Percentiles rank a stretch among this genome's conserved stretches.
Evolutionary conservation across 78 protist species (phyloP).

Genomic region (Guillardia theta): DNA sequence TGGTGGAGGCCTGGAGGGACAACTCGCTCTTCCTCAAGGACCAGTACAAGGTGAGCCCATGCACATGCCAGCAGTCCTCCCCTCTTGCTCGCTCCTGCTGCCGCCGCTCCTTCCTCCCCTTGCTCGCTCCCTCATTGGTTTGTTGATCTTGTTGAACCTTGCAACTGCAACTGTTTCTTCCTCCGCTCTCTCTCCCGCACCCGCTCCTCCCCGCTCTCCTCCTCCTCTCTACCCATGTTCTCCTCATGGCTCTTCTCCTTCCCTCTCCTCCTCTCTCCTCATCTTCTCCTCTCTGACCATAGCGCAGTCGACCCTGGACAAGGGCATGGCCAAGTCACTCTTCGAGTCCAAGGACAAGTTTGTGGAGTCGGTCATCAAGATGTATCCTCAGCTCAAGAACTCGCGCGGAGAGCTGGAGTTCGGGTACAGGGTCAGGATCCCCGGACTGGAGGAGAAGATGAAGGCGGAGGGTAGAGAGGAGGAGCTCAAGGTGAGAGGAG

Average conservation of each 20-base stretch:
- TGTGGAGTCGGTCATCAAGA: background rate
- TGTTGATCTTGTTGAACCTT: background rate
- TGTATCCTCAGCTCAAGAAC: background rate
- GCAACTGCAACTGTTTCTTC: background rate
- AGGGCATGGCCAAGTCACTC: slow-evolving; percentile 16
- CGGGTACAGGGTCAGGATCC: slow-evolving; percentile 18
- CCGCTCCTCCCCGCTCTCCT: too few relatives aligned
- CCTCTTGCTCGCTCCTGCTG: background rate
- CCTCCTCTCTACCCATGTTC: too few relatives aligned
- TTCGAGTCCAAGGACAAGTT: background rate
- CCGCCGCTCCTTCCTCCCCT: background rate
- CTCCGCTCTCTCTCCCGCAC: too few relatives aligned
- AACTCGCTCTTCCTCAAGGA: slow-evolving; percentile 13
- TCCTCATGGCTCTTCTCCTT: too few relatives aligned
- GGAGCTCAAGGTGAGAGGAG: background rate
- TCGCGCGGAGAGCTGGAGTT: background rate
- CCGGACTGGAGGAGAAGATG: slow-evolving; percentile 1
- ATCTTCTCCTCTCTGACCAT: background rate
- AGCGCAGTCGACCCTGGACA: background rate
- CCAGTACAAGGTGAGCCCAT: slow-evolving; percentile 18
- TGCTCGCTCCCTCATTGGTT: background rate
- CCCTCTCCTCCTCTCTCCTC: too few relatives aligned
- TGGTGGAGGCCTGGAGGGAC: slow-evolving; percentile 24
- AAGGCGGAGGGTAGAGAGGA: background rate
- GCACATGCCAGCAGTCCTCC: background rate